Conservation (phyloP, 495 filamentous ascomycete species). For the Trichoderma reesei region DNA sequence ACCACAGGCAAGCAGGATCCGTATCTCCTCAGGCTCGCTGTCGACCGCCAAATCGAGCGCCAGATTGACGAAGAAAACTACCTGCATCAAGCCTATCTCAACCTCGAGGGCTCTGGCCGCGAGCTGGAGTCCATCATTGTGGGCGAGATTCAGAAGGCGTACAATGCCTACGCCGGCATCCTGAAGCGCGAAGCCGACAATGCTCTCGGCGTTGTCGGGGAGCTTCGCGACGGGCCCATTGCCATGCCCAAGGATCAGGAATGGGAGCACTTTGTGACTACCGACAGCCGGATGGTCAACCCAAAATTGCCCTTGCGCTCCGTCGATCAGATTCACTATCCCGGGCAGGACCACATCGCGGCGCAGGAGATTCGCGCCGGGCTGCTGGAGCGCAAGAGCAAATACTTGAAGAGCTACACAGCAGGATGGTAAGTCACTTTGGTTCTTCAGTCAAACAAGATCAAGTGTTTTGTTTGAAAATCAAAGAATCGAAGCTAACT, state of each 20-base stretch:
- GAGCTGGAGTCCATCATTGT: conserved; percentile 94
- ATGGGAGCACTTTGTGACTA: conserved; percentile 75
- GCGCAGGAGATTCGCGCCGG: conserved; percentile 81
- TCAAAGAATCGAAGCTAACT: neutral
- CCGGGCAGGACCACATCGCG: conserved; percentile 81
- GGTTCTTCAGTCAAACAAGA: conserved; percentile 11
- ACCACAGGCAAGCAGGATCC: conserved; percentile 82
- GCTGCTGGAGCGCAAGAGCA: conserved; percentile 93
- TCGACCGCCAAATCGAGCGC: conserved; percentile 79
- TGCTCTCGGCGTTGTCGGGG: conserved; percentile 65
- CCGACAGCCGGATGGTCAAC: conserved; percentile 81
- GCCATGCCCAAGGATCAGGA: conserved; percentile 85
- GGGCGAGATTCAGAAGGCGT: conserved; percentile 93
- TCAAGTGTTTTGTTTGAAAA: no score
- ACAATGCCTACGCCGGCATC: conserved; percentile 84
- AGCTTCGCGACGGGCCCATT: conserved; percentile 73
- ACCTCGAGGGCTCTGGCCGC: conserved; percentile 86
- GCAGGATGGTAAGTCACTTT: conserved; percentile 70
- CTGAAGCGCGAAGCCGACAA: conserved; percentile 82
- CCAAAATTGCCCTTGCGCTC: conserved; percentile 69
- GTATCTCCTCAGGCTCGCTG: conserved; percentile 71
- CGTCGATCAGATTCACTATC: conserved; percentile 80
- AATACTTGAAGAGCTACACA: conserved; percentile 96
- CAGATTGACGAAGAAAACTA: conserved; percentile 98
- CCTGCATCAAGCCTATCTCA: conserved; percentile 88